Percentiles rank a stretch among this genome's conserved stretches.
Evolutionary conservation across 495 filamentous ascomycete species (phyloP).

Genomic region (Trichoderma asperelloides): DNA sequence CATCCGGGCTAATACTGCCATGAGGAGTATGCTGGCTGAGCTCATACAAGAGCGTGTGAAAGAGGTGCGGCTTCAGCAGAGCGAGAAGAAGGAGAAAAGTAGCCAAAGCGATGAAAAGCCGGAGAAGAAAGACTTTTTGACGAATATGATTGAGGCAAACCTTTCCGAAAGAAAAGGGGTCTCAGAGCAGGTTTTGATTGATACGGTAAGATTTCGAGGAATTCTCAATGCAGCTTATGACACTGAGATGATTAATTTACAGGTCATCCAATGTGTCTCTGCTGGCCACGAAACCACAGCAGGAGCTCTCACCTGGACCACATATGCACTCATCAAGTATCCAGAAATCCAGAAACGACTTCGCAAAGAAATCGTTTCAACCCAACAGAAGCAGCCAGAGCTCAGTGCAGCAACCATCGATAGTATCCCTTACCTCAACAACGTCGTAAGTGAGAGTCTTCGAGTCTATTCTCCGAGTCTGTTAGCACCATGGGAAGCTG

Average conservation of each 20-base stretch:
- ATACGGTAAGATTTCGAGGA: slow-evolving; percentile 14
- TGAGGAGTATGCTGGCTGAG: slow-evolving; percentile 19
- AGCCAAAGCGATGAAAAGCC: slow-evolving; percentile 1
- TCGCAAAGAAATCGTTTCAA: slow-evolving; percentile 19
- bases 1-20: slow-evolving; percentile 10
- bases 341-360: slow-evolving; percentile 19
- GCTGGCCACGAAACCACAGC: slow-evolving; percentile 24
- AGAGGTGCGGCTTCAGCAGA: slow-evolving; percentile 10
- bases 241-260: not conserved
- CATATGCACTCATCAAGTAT: slow-evolving; percentile 15
- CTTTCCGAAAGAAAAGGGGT: slow-evolving; percentile 6
- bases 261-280: slow-evolving; percentile 17
- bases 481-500: slow-evolving; percentile 13
- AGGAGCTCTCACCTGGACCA: slow-evolving; percentile 15
- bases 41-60: slow-evolving; percentile 17
- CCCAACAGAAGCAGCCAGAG: slow-evolving; percentile 17
- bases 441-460: slow-evolving; percentile 30
- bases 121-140: slow-evolving; percentile 15
- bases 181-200: slow-evolving; percentile 17
- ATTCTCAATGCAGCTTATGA: not conserved
- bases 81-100: slow-evolving; percentile 4
- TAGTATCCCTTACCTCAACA: slow-evolving; percentile 27
- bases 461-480: slow-evolving; percentile 26
- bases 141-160: slow-evolving; percentile 17
- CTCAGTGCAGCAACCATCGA: slow-evolving; percentile 21